Evolutionary conservation across 441 rosid genomes (phyloP), one percentile per base, ranked within the genome.

Genomic region (Sinapis alba): DNA sequence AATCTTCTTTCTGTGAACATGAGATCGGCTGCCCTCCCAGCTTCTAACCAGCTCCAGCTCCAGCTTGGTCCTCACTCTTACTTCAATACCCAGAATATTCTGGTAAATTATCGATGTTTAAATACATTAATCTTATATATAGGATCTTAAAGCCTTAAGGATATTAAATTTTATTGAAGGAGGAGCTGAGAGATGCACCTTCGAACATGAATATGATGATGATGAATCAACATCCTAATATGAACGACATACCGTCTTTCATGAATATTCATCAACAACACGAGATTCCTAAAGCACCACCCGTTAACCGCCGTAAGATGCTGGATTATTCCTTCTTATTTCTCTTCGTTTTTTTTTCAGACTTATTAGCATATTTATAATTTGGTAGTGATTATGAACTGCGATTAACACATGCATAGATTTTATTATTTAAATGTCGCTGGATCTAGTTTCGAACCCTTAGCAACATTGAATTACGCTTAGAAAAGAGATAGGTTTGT

Each of bases 1-100:
- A 92, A 87, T 67, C 95, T 94, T 57, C 79, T 92, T 67, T 84
- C 95, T 0, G 97, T 85, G 66, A 90, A 82, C 84, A 90, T 83
- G 91, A 84, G 91, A 18, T 72, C 86, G 70, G 79, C 81, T 73
- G 75, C 88, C 19, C 84, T 89, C 54, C 91, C 97, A 28, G 72
- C 96, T 3, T 72, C 96, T 18, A 92, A 92, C 78, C 97, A 92
- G 86, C 85, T 88, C 72, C 94, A 91, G 58, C 78, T 79, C 26
- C 82, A 79, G 68, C 83, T 85, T 7, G 86, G 93, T 12, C 96
- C 88, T 69, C 93, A 89, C 66, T 53, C 88, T 66, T 88, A 86
- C 90, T 90, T 81, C 65, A 80, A 83, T 72, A 83, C 95, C 7
- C 97, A 86, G 72, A 87, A 88, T 77, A 81, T 89, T 36, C 84